These are phyloP conservation scores for Ceriops tagal DNA, from an alignment of 345 rosid genomes.

Conservation along the genomic window DNA sequence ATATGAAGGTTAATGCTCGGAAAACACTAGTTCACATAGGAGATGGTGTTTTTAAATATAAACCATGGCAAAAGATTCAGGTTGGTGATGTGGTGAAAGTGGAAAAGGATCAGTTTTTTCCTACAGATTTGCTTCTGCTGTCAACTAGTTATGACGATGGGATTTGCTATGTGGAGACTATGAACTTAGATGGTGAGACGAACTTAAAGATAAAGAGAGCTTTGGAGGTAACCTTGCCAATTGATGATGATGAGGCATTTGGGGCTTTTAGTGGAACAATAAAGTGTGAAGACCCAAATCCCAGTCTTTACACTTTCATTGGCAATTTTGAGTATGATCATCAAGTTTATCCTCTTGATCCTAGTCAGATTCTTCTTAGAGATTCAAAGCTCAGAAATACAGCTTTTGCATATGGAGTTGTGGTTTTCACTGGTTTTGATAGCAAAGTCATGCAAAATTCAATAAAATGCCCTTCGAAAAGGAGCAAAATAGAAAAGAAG, in stretches of 20 bases:
- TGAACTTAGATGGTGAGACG: conserved; percentile 24
- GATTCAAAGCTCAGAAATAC: conserved; percentile 27
- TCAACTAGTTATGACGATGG: conserved; percentile 18
- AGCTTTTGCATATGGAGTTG: conserved; percentile 19
- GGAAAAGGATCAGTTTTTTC: conserved; percentile 17
- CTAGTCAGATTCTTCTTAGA: conserved; percentile 20
- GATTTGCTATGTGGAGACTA: conserved; percentile 20
- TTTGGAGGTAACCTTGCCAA: conserved; percentile 13
- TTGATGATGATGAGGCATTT: conserved; percentile 10
- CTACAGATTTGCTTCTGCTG: conserved; percentile 21
- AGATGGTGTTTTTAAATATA: conserved; percentile 10
- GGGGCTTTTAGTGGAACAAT: conserved; percentile 12
- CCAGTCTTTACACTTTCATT: conserved; percentile 20
- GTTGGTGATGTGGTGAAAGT: conserved; percentile 24
- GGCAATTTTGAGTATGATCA: conserved; percentile 15
- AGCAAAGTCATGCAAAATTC: conserved; percentile 26
- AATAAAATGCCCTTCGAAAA: conserved; percentile 17
- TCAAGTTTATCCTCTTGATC: conserved; percentile 16
- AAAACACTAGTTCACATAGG: conserved; percentile 10
- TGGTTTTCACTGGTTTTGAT: conserved; percentile 19
- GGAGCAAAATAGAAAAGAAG: conserved; percentile 19
- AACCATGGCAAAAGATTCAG: conserved; percentile 12
- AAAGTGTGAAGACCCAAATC: conserved; percentile 26
- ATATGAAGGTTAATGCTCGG: conserved; percentile 11
- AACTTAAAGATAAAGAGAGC: conserved; percentile 21